These are phyloP conservation scores for Globisporangium spinosum DNA, from an alignment of 352 stramenopile species.

Conservation along the genomic window DNA sequence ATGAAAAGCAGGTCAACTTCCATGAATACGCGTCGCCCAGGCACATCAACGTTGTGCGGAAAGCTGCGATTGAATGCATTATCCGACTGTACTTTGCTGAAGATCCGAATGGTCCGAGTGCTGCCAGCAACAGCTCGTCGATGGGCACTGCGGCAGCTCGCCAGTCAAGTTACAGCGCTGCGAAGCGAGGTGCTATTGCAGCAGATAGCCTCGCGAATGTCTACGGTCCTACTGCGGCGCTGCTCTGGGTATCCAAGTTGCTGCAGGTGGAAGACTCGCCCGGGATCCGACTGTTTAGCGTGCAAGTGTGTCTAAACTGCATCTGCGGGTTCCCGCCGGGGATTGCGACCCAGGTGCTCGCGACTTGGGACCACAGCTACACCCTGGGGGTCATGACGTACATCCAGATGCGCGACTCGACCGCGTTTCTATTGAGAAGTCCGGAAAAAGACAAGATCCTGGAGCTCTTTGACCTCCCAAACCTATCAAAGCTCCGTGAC, in stretches of 20 bases:
- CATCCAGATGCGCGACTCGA: constrained; percentile 79
- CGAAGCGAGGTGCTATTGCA: constrained; percentile 15
- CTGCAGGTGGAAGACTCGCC: constrained; percentile 65
- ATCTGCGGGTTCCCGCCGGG: constrained; percentile 70
- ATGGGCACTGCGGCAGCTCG: constrained; percentile 11
- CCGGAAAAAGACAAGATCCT: constrained; percentile 71
- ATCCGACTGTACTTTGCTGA: constrained; percentile 81
- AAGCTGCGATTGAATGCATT: constrained; percentile 83
- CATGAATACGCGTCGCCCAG: constrained; percentile 69
- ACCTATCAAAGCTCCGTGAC: constrained; percentile 60
- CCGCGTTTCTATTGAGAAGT: constrained; percentile 69
- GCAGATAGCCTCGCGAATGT: constrained; percentile 41
- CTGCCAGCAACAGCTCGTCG: constrained; percentile 9
- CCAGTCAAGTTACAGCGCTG: constrained; percentile 1
- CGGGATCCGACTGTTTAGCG: constrained; percentile 65
- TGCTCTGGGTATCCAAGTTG: constrained; percentile 67
- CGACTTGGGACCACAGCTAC: constrained; percentile 81
- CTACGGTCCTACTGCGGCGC: constrained; percentile 61
- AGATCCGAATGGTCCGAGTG: constrained; percentile 36
- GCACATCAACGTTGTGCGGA: constrained; percentile 70
- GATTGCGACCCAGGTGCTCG: constrained; percentile 68
- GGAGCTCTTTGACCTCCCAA: constrained; percentile 56
- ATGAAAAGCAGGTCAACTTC: constrained; percentile 70
- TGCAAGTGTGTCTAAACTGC: constrained; percentile 81
- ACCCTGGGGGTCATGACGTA: constrained; percentile 65